Percentiles rank a stretch among this genome's conserved stretches.
phyloP scores from a whole-genome alignment of 2,329 filamentous ascomycete genomes.

The Pyricularia pennisetigena region DNA sequence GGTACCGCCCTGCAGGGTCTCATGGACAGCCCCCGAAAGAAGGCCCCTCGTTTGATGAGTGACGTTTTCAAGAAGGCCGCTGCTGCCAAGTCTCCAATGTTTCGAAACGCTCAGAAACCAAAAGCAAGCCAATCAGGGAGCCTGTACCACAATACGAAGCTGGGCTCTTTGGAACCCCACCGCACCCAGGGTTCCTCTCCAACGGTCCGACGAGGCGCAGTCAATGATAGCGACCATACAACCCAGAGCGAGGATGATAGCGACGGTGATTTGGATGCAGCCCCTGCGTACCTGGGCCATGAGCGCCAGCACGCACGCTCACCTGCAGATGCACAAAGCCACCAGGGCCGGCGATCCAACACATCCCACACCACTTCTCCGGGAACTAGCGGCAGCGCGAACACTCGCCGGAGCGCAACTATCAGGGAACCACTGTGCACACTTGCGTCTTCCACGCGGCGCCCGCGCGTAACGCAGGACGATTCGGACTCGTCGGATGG shows the following conservation, averaged over 20 bases:
- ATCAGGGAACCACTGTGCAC: background rate
- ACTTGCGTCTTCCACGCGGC: no score
- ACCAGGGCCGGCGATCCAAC: background rate
- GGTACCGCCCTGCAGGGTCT: slow-evolving; percentile 29
- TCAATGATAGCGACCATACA: background rate
- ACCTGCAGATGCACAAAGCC: background rate
- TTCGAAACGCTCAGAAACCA: background rate
- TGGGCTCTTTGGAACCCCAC: background rate
- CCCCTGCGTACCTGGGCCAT: background rate
- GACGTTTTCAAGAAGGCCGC: background rate
- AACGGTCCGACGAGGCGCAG: background rate
- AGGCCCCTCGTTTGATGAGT: slow-evolving; percentile 12
- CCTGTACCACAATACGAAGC: background rate
- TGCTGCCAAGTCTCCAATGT: background rate
- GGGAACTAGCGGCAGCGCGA: background rate
- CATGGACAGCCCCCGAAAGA: slow-evolving; percentile 29
- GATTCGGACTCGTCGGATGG: slow-evolving; percentile 1
- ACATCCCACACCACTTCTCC: background rate
- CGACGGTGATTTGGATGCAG: slow-evolving; percentile 1
- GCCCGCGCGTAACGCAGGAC: background rate
- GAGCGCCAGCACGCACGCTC: background rate
- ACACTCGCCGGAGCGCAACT: background rate
- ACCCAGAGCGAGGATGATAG: background rate
- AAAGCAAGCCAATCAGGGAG: background rate
- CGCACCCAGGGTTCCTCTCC: background rate